A percentile compares a stretch with the other conserved stretches of the same genome.
Conservation (phyloP, 1,284 basidiomycete species). For the Leccinum holopus region DNA sequence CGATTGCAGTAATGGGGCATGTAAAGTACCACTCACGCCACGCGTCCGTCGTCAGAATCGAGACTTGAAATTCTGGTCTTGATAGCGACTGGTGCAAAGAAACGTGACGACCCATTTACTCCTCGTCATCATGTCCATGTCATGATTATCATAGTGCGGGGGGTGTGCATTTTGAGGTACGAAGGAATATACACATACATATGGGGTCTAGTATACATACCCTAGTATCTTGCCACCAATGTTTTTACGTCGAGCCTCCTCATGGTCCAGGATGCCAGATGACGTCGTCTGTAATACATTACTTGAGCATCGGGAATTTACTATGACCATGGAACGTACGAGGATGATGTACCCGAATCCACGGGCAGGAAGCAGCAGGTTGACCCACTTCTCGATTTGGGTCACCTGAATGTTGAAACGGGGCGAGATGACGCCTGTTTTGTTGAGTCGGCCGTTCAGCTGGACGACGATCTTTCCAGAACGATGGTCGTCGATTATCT, state of each 20-base stretch:
- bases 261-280: conserved; percentile 98
- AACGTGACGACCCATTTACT: neutral
- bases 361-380: conserved; percentile 90
- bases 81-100: neutral
- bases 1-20: no score
- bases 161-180: conserved; percentile 11
- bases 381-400: conserved; percentile 95
- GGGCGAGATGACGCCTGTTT: conserved; percentile 98
- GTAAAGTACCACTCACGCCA: no score
- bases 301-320: conserved; percentile 4
- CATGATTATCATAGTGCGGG: neutral
- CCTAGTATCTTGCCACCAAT: conserved; percentile 89
- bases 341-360: conserved; percentile 97
- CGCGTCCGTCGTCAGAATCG: neutral
- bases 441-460: conserved; percentile 98
- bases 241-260: conserved; percentile 99
- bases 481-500: conserved; percentile 99
- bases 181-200: conserved; percentile 25
- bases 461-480: conserved; percentile 98
- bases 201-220: conserved; percentile 68
- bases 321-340: conserved; percentile 40
- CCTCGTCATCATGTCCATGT: neutral
- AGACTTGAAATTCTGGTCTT: neutral
- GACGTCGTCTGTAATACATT: conserved; percentile 76
- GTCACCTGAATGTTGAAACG: conserved; percentile 95